A percentile compares a stretch with the other conserved stretches of the same genome.
These are phyloP conservation scores for Quercus parvula DNA, from an alignment of 306 rosid species.

Conservation along the genomic window DNA sequence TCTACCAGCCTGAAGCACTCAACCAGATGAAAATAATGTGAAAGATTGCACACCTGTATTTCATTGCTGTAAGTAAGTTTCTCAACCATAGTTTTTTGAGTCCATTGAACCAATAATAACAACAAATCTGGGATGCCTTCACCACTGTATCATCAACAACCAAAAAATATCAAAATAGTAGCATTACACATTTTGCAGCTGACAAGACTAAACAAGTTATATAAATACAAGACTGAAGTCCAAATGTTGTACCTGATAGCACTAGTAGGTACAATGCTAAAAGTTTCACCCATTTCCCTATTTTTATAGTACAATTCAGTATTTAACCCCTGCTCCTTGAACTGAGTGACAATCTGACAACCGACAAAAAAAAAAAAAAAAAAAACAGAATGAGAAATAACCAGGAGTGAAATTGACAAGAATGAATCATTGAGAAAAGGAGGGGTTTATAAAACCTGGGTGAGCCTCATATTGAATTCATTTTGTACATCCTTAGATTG, in stretches of 20 bases:
- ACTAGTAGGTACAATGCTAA: slow-evolving; percentile 94
- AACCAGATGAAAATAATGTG: slow-evolving; percentile 12
- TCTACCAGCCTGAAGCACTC: slow-evolving; percentile 16
- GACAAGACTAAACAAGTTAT: background rate
- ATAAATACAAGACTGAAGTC: background rate
- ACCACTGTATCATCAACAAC: slow-evolving; percentile 54
- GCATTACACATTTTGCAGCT: too few species aligned
- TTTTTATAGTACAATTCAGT: slow-evolving; percentile 80
- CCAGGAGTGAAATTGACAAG: slow-evolving; percentile 1
- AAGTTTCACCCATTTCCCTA: slow-evolving; percentile 92
- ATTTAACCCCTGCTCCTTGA: slow-evolving; percentile 89
- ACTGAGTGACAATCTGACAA: slow-evolving; percentile 67
- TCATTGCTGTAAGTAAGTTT: slow-evolving; percentile 83
- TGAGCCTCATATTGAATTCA: slow-evolving; percentile 80
- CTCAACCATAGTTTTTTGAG: slow-evolving; percentile 88
- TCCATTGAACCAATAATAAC: slow-evolving; percentile 79
- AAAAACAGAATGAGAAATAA: slow-evolving; percentile 6
- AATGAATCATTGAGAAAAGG: background rate
- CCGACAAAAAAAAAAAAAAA: slow-evolving; percentile 22
- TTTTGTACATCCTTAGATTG: slow-evolving; percentile 83
- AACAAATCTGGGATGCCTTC: slow-evolving; percentile 94
- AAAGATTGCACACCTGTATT: slow-evolving; percentile 67
- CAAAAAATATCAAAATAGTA: slow-evolving; percentile 26
- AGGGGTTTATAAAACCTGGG: slow-evolving; percentile 48
- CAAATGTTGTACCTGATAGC: slow-evolving; percentile 67